A percentile compares a stretch with the other conserved stretches of the same genome.
Evolutionary conservation across 129 eudicot species (phyloP).

Genomic region (Mikania micrantha): DNA sequence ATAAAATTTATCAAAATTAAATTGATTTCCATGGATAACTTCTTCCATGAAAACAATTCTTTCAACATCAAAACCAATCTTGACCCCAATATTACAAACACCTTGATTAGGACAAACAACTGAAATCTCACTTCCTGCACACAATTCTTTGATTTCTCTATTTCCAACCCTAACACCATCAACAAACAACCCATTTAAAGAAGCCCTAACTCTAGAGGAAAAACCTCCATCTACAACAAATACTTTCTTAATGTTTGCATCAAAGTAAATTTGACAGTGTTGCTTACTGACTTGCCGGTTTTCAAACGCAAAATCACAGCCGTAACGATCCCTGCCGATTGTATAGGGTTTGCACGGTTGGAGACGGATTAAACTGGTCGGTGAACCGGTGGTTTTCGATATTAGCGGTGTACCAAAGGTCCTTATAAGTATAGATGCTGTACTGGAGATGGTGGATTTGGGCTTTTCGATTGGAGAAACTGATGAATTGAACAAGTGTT

Average conservation of each 20-base stretch:
- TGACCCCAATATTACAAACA: constrained; percentile 28
- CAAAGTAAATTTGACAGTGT: constrained; percentile 55
- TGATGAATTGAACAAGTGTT: not conserved
- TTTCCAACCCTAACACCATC: constrained; percentile 55
- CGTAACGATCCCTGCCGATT: constrained; percentile 42
- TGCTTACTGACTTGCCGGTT: constrained; percentile 61
- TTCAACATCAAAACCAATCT: constrained; percentile 57
- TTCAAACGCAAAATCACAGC: constrained; percentile 39
- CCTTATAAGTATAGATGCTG: constrained; percentile 38
- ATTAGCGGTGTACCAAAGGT: constrained; percentile 35
- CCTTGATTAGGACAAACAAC: constrained; percentile 43
- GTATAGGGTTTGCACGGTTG: constrained; percentile 43
- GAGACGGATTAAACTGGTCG: constrained; percentile 32
- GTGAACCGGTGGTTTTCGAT: constrained; percentile 22
- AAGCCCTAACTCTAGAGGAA: constrained; percentile 42
- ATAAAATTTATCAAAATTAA: not conserved
- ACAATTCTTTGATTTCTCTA: constrained; percentile 42
- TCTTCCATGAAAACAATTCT: constrained; percentile 50
- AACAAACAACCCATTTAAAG: constrained; percentile 75
- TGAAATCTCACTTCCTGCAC: constrained; percentile 58
- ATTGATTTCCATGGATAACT: constrained; percentile 24
- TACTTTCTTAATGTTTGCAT: constrained; percentile 38
- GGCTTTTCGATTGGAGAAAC: constrained; percentile 29
- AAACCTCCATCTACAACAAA: constrained; percentile 47
- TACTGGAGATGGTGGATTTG: constrained; percentile 18